Conservation (phyloP, 139 green algal species). For the Raphidocelis subcapitata region DNA sequence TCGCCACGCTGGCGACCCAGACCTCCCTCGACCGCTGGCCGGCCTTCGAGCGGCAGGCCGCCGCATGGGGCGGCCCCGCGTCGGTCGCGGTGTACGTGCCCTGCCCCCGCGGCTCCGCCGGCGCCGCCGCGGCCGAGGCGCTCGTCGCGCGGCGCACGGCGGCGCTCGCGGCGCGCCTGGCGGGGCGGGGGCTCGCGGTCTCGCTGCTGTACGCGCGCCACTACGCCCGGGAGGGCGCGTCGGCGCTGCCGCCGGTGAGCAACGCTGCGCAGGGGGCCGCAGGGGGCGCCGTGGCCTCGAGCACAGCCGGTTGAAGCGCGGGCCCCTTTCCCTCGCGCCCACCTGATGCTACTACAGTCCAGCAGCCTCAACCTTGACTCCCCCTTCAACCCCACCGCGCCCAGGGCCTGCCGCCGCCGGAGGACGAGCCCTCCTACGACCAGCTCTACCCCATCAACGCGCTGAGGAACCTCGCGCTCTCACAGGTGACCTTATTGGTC, state of each 20-base stretch:
- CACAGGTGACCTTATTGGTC: slow-evolving; percentile 2
- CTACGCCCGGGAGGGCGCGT: slow-evolving; percentile 14
- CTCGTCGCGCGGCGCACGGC: no score
- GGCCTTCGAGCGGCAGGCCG: no score
- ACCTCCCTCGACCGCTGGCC: no score
- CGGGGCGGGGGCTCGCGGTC: slow-evolving; percentile 1
- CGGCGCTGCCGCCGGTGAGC: neutral
- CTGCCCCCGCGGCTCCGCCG: no score
- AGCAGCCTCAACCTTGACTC: neutral
- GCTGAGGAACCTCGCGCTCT: slow-evolving; percentile 29
- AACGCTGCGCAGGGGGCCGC: neutral
- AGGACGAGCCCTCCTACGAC: slow-evolving; percentile 11
- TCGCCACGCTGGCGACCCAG: neutral
- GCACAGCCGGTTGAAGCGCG: neutral
- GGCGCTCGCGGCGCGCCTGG: no score
- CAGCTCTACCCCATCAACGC: slow-evolving; percentile 39
- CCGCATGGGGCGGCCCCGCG: no score
- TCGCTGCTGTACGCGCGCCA: slow-evolving; percentile 26
- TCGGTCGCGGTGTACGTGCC: no score
- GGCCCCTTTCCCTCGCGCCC: no score
- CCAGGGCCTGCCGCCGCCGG: neutral
- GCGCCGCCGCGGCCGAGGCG: no score
- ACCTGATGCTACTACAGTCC: no score
- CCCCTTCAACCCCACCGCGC: no score
- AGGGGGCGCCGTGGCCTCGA: neutral